Evolutionary conservation across 1,284 basidiomycete species (phyloP), one percentile per base, ranked within the genome.

Genomic region (Fistulinella staudtii): DNA sequence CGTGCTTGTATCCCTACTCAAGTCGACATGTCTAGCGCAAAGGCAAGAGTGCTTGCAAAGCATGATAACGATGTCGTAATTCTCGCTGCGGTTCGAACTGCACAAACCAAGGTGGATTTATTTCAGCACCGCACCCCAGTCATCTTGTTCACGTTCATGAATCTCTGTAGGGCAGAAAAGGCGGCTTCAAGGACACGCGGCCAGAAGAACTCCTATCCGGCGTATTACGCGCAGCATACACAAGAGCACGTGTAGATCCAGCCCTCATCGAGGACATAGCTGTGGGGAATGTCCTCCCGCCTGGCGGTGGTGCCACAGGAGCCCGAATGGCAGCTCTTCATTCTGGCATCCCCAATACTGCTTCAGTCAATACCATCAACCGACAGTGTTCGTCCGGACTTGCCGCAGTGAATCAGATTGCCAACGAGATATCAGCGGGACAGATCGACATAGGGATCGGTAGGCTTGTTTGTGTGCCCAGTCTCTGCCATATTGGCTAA

Each of bases 261-360:
- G 74, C 76, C 47, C 75, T 92, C 58, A 85, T 96, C 53, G 91
- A 95, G 56, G 92, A 94, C 62, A 78, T 95, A 57, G 78, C 83
- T 4, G 93, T 97, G 46, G 94, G 95, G 39, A 98, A 93, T 64
- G 95, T 97, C 36, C 83, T 98, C 23, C 91, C 93, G 14, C 81
- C 94, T 11, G 91, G 85, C 36, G 93, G 94, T 58, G 95, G 94
- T 45, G 92, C 94, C 5, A 80, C 69, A 39, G 83, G 83, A 13
- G 93, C 93, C n/a, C 84, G 95, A 53, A 96, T 97, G 92, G 95
- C 94, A 24, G 82, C 87, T 37, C 77, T 99, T 36, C 82, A 88
- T 65, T 88, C 95, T 47, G 94, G 95, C 28, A 93, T 97, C 58
- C 94, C 95, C 21, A 74, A 85, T 59, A 83, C 86, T 8, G 73